phyloP scores from a whole-genome alignment of 2,329 filamentous ascomycete genomes.

The Zelopaecilomyces penicillatus region DNA sequence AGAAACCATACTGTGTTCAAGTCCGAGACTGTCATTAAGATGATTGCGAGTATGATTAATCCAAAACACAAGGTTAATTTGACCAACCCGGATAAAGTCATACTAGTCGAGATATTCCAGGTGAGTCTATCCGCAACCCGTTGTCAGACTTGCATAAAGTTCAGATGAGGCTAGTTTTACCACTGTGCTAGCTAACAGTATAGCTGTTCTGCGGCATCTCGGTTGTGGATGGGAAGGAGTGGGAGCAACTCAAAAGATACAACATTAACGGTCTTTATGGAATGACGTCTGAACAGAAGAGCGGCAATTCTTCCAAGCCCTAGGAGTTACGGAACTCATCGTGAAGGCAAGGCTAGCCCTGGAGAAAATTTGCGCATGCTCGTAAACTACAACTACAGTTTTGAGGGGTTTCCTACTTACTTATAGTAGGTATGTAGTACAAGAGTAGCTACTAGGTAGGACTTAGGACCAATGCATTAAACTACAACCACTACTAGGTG shows the following conservation, averaged over 20 bases:
- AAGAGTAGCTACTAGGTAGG: too few relatives aligned
- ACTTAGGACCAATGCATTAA: too few relatives aligned
- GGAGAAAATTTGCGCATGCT: too few relatives aligned
- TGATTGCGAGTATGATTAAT: slow-evolving; percentile 58
- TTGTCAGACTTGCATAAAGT: slow-evolving; percentile 8
- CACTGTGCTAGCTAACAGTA: neutral
- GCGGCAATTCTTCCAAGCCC: neutral
- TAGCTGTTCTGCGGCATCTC: slow-evolving; percentile 72
- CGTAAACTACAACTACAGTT: too few relatives aligned
- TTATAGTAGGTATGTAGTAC: too few relatives aligned
- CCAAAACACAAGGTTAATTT: slow-evolving; percentile 67
- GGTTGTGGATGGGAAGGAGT: slow-evolving; percentile 62
- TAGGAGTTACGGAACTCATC: too few relatives aligned
- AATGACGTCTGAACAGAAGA: slow-evolving; percentile 11
- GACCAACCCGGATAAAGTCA: slow-evolving; percentile 67
- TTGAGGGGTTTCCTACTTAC: too few relatives aligned
- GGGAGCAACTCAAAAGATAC: slow-evolving; percentile 65
- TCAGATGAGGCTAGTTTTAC: neutral
- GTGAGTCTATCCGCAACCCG: slow-evolving; percentile 33
- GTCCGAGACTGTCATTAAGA: slow-evolving; percentile 61
- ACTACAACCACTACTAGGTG: too few relatives aligned
- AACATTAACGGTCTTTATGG: slow-evolving; percentile 69
- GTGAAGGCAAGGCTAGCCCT: too few relatives aligned
- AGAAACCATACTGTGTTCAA: slow-evolving; percentile 64
- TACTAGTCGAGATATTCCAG: slow-evolving; percentile 74